Conservation (phyloP, 192 early-diverging fungal species). For the Thamnidium elegans region DNA sequence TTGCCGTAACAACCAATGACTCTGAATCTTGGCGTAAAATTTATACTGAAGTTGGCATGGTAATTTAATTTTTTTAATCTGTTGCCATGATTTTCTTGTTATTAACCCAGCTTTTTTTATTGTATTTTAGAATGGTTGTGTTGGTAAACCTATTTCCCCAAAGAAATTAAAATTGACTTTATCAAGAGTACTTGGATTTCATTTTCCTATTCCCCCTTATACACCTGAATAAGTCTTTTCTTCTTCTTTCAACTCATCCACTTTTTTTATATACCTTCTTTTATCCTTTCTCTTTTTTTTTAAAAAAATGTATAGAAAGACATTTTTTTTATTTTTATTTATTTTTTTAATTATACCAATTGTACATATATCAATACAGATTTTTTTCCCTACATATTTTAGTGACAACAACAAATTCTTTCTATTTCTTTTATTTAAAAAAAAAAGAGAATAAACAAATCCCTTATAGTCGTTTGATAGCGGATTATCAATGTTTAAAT, state of each 20-base stretch:
- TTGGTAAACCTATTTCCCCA: constrained; percentile 48
- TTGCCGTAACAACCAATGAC: constrained; percentile 65
- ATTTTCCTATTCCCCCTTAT: background rate
- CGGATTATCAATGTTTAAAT: no score
- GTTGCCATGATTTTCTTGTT: background rate
- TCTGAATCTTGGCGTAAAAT: constrained; percentile 45
- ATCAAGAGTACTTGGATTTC: constrained; percentile 10
- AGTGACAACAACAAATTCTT: no score
- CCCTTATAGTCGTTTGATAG: no score
- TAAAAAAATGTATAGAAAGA: constrained; percentile 2
- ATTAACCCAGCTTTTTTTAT: background rate
- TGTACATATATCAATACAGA: constrained; percentile 4
- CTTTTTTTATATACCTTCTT: no score
- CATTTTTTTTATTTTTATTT: constrained; percentile 6
- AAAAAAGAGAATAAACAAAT: no score
- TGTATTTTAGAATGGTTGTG: constrained; percentile 39
- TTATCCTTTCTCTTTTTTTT: background rate
- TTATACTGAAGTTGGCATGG: constrained; percentile 57
- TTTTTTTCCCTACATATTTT: no score
- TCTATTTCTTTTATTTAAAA: no score
- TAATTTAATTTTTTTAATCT: constrained; percentile 6
- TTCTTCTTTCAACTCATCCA: no score
- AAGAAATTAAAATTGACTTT: constrained; percentile 18
- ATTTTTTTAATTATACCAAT: constrained; percentile 6
- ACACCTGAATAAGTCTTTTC: constrained; percentile 12